These are phyloP conservation scores for Pulveroboletus sp. DNA, from an alignment of 768 basidiomycete genomes.

Conservation along the genomic window DNA sequence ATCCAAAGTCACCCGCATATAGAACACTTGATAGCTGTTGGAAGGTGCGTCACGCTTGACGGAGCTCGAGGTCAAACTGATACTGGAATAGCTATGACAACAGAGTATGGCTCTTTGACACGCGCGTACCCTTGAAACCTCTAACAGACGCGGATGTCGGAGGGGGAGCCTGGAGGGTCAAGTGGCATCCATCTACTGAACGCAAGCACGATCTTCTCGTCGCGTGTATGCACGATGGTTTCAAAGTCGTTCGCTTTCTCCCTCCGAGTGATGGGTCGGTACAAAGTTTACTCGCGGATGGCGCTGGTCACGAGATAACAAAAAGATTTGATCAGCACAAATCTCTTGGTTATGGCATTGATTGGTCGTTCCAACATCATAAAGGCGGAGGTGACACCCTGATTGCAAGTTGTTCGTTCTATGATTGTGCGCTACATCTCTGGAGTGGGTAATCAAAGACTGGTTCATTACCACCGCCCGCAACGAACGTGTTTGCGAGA, in stretches of 20 bases:
- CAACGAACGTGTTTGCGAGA: neutral
- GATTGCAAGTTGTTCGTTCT: constrained; percentile 91
- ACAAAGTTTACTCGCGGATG: constrained; percentile 7
- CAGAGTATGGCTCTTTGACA: constrained; percentile 77
- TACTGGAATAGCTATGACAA: constrained; percentile 66
- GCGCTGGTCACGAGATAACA: constrained; percentile 35
- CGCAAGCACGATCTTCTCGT: constrained; percentile 74
- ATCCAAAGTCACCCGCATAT: constrained; percentile 79
- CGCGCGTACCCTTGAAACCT: constrained; percentile 57
- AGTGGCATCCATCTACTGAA: constrained; percentile 81
- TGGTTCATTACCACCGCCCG: neutral
- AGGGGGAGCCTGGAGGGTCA: constrained; percentile 93
- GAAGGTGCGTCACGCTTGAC: constrained; percentile 53
- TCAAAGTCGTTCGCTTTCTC: constrained; percentile 60
- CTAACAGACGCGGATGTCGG: constrained; percentile 64
- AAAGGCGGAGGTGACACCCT: constrained; percentile 38
- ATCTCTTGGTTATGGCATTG: constrained; percentile 86
- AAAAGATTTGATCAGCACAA: constrained; percentile 69
- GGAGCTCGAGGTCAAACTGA: neutral
- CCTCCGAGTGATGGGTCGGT: constrained; percentile 3
- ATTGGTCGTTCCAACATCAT: constrained; percentile 64
- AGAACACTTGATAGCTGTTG: constrained; percentile 83
- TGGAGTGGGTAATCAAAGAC: constrained; percentile 58
- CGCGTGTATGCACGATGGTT: constrained; percentile 98
- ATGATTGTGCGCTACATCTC: constrained; percentile 78